A percentile compares a stretch with the other conserved stretches of the same genome.
These are phyloP conservation scores for Emergomyces pasteurianus DNA, from an alignment of 2,329 filamentous ascomycete species.

Conservation along the genomic window DNA sequence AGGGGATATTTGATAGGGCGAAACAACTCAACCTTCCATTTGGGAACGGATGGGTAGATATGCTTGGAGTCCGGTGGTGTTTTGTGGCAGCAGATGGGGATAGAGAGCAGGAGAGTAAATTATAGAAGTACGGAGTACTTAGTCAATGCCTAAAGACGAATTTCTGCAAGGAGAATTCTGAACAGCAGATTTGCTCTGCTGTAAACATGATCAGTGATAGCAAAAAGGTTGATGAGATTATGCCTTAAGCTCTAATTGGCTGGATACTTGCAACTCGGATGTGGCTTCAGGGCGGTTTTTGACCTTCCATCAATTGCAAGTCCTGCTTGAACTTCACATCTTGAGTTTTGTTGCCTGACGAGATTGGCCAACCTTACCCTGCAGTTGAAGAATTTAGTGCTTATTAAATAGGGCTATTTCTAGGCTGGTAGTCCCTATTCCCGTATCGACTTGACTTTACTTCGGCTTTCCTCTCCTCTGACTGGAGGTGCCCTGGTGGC, in stretches of 20 bases:
- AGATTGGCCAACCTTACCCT: neutral
- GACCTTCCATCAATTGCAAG: too few relatives aligned
- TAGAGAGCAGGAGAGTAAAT: neutral
- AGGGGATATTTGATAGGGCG: constrained; percentile 22
- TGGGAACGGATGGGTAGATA: constrained; percentile 22
- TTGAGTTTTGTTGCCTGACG: too few relatives aligned
- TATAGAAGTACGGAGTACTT: neutral
- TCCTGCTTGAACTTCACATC: too few relatives aligned
- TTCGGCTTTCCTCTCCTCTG: neutral
- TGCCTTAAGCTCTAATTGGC: too few relatives aligned
- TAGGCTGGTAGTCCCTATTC: neutral
- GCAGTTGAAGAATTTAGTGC: neutral
- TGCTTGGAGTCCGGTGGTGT: constrained; percentile 30
- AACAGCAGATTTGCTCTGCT: neutral
- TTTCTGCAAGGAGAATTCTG: neutral
- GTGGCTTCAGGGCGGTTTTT: too few relatives aligned
- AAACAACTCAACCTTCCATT: constrained; percentile 18
- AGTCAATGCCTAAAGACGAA: neutral
- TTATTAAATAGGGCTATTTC: neutral
- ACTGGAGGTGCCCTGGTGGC: neutral
- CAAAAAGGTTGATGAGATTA: too few relatives aligned
- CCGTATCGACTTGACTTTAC: neutral
- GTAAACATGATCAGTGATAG: too few relatives aligned
- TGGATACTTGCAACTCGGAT: too few relatives aligned
- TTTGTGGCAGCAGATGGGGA: constrained; percentile 12